These are phyloP conservation scores for Populus hybrid DNA, from an alignment of 441 rosid species.

Conservation along the genomic window DNA sequence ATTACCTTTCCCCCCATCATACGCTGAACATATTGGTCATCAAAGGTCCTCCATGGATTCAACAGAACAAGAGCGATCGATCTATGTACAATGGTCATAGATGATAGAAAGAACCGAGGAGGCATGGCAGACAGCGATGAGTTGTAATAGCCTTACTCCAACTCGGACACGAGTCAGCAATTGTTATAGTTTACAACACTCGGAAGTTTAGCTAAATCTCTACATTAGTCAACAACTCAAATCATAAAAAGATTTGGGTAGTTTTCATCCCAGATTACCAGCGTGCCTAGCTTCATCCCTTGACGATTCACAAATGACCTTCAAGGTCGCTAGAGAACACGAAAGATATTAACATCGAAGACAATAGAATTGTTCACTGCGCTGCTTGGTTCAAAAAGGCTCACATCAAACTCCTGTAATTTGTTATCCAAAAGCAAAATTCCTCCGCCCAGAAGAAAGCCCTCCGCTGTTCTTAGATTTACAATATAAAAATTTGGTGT, in stretches of 20 bases:
- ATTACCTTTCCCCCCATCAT: background rate
- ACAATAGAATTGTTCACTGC: conserved; percentile 18
- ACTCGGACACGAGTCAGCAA: background rate
- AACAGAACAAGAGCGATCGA: background rate
- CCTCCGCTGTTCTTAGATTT: conserved; percentile 37
- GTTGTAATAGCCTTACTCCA: background rate
- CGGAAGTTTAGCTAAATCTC: background rate
- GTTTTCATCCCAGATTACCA: background rate
- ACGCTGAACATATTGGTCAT: background rate
- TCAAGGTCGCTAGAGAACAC: conserved; percentile 12
- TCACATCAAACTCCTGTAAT: conserved; percentile 37
- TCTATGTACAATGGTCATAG: background rate
- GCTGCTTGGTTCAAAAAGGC: conserved; percentile 36
- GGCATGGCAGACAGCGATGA: background rate
- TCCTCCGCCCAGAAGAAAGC: conserved; percentile 44
- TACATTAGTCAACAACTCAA: background rate
- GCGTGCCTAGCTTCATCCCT: background rate
- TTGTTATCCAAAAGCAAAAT: conserved; percentile 32
- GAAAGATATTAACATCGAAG: conserved; percentile 36
- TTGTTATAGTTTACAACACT: background rate
- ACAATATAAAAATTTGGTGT: conserved; percentile 26
- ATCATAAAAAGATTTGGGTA: background rate
- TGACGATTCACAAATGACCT: background rate
- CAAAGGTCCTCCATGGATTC: background rate
- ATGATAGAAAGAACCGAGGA: background rate